phyloP scores from a whole-genome alignment of 306 rosid genomes.

The Medicago ruthenica region DNA sequence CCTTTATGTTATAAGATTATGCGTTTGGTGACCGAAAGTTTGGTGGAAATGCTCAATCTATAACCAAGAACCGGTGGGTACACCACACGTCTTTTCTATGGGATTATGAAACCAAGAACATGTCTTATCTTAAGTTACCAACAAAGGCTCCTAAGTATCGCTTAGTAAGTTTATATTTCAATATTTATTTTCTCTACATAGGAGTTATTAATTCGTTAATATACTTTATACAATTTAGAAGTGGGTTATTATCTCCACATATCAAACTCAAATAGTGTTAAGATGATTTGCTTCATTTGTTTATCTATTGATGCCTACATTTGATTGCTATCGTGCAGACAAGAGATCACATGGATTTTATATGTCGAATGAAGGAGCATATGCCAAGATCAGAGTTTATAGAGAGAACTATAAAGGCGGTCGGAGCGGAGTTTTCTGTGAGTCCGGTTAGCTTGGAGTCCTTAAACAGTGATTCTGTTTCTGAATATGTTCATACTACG shows the following conservation, averaged over 20 bases:
- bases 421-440: conserved; percentile 55
- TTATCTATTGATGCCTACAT: conserved; percentile 17
- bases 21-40: conserved; percentile 82
- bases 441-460: conserved; percentile 45
- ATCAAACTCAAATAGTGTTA: not conserved
- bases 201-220: not conserved
- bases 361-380: conserved; percentile 79
- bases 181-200: not conserved
- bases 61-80: conserved; percentile 84
- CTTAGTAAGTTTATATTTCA: conserved; percentile 54
- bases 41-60: conserved; percentile 98
- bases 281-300: conserved; percentile 21
- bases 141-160: conserved; percentile 78
- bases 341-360: conserved; percentile 71
- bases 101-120: conserved; percentile 80
- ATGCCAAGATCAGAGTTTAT: conserved; percentile 73
- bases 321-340: conserved; percentile 56
- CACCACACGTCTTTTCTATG: conserved; percentile 97
- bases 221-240: not conserved
- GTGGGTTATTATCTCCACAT: not conserved
- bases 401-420: conserved; percentile 59
- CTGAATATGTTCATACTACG: conserved; percentile 65
- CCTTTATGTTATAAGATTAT: conserved; percentile 64
- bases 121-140: conserved; percentile 87
- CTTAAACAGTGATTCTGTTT: conserved; percentile 40